Percentiles rank a stretch among this genome's conserved stretches.
phyloP scores from a whole-genome alignment of 805 yeast genomes.

The Candida ovalis region DNA sequence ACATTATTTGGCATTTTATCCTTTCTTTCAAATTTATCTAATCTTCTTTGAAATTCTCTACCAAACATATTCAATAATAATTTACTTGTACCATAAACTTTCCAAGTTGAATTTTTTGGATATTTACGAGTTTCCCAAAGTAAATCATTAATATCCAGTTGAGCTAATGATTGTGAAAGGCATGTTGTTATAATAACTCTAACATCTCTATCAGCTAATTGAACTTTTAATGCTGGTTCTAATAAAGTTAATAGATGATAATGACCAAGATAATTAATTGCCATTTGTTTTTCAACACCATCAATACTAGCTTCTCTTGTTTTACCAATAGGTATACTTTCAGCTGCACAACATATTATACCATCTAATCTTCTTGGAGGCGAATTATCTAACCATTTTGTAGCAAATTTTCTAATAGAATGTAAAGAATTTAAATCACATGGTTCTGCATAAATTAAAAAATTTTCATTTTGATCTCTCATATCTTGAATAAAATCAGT shows the following conservation, averaged over 20 bases:
- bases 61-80: conserved; percentile 71
- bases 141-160: conserved; percentile 57
- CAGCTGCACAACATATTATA: conserved; percentile 83
- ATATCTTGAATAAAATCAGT: conserved; percentile 76
- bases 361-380: conserved; percentile 94
- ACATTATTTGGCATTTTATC: conserved; percentile 72
- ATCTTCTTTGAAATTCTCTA: conserved; percentile 68
- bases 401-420: conserved; percentile 84
- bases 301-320: conserved; percentile 67
- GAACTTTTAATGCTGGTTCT: conserved; percentile 80
- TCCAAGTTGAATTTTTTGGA: conserved; percentile 63
- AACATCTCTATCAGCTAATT: conserved; percentile 94
- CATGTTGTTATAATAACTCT: conserved; percentile 78
- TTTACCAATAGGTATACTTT: conserved; percentile 64
- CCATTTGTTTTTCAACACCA: conserved; percentile 85
- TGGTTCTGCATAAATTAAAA: conserved; percentile 82
- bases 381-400: conserved; percentile 86
- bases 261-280: conserved; percentile 76
- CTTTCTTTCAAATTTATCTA: conserved; percentile 56
- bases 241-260: conserved; percentile 75
- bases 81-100: conserved; percentile 78
- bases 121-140: conserved; percentile 59
- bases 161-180: conserved; percentile 70
- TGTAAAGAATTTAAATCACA: conserved; percentile 75
- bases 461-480: conserved; percentile 64